Evolutionary conservation across 2,329 filamentous ascomycete genomes (phyloP).

Genomic region (Thielaviopsis musarum): DNA sequence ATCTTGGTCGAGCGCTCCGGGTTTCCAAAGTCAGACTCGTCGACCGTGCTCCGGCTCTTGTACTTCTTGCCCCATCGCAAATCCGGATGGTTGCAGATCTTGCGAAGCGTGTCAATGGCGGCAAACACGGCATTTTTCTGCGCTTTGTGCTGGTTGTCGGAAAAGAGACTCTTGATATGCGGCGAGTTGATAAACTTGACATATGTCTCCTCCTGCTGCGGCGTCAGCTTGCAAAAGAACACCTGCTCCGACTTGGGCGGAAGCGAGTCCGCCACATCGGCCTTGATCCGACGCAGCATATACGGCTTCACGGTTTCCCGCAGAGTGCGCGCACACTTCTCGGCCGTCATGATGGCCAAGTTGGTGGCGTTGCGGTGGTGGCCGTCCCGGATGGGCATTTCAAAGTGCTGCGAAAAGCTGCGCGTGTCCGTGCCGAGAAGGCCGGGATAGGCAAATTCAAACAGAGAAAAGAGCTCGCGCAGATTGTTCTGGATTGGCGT

Average conservation of each 20-base stretch:
- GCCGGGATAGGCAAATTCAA: constrained; percentile 97
- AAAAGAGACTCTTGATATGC: constrained; percentile 11
- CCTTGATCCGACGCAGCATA: constrained; percentile 78
- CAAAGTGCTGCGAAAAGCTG: constrained; percentile 79
- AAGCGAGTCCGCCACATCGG: constrained; percentile 82
- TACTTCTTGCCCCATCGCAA: constrained; percentile 31
- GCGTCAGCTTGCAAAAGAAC: constrained; percentile 83
- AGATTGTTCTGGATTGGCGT: constrained; percentile 98
- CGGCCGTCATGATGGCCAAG: constrained; percentile 82
- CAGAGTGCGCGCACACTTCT: constrained; percentile 81
- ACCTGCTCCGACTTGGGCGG: constrained; percentile 95
- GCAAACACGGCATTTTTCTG: constrained; percentile 32
- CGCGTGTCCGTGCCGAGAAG: constrained; percentile 72
- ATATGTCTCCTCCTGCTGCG: constrained; percentile 18
- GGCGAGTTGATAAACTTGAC: constrained; percentile 10
- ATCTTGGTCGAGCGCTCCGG: constrained; percentile 80
- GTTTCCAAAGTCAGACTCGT: constrained; percentile 46
- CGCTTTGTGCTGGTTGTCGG: not conserved
- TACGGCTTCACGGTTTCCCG: constrained; percentile 92
- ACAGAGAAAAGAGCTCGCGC: constrained; percentile 87
- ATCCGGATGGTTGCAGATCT: constrained; percentile 97
- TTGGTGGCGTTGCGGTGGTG: constrained; percentile 94
- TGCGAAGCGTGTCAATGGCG: constrained; percentile 80
- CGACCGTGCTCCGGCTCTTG: not conserved
- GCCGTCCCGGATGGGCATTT: constrained; percentile 81